Percentiles rank a stretch among this genome's conserved stretches.
Evolutionary conservation across 2,329 filamentous ascomycete genomes (phyloP).

Genomic region (Blumeriella jaapii): DNA sequence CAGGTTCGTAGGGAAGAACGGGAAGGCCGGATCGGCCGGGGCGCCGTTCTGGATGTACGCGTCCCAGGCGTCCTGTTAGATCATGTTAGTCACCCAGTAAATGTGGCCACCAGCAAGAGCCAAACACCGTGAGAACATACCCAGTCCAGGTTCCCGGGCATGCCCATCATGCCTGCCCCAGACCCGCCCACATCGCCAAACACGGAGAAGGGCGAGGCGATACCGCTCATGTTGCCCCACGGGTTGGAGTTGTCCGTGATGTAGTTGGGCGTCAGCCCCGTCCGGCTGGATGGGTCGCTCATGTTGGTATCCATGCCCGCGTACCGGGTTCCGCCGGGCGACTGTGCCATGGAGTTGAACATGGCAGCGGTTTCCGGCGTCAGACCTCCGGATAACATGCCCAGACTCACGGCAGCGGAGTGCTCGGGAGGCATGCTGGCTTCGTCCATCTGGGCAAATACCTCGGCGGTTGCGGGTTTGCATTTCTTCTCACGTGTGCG

Average conservation of each 20-base stretch:
- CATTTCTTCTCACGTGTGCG: constrained; percentile 29
- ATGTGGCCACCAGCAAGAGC: no score
- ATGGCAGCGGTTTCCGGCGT: constrained; percentile 33
- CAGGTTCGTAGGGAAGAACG: constrained; percentile 21
- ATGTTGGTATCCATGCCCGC: constrained; percentile 23
- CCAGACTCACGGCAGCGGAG: constrained; percentile 58
- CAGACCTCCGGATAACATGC: constrained; percentile 51
- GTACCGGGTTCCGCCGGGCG: constrained; percentile 21
- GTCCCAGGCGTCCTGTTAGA: constrained; percentile 52
- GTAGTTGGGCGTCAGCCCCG: constrained; percentile 33
- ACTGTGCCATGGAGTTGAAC: constrained; percentile 28
- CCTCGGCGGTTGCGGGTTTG: constrained; percentile 18
- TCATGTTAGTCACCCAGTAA: background rate
- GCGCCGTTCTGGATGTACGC: constrained; percentile 52
- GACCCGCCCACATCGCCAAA: constrained; percentile 34
- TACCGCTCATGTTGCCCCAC: constrained; percentile 16
- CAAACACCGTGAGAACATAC: no score
- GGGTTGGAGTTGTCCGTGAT: constrained; percentile 20
- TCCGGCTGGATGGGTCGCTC: constrained; percentile 24
- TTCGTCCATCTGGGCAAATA: constrained; percentile 26
- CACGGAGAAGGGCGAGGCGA: constrained; percentile 38
- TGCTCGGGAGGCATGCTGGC: constrained; percentile 51
- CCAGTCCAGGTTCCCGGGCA: constrained; percentile 49
- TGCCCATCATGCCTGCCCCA: constrained; percentile 38
- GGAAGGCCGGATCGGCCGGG: constrained; percentile 22